Percentiles rank a stretch among this genome's conserved stretches.
Conservation (phyloP, 495 filamentous ascomycete species). For the Lineolata rhizophorae region DNA sequence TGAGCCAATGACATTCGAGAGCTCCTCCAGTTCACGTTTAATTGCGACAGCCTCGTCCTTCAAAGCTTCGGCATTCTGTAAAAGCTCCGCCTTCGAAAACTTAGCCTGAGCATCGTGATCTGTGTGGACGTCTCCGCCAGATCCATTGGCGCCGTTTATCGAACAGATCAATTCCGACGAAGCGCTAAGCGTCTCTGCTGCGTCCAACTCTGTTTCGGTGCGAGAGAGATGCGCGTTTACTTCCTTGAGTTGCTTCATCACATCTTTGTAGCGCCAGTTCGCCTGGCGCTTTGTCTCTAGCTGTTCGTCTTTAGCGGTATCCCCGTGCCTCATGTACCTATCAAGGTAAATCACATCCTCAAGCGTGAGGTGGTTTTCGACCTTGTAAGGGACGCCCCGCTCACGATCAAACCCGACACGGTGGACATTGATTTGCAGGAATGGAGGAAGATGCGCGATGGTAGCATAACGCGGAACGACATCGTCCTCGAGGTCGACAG, state of each 20-base stretch:
- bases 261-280: conserved; percentile 52
- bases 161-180: not conserved
- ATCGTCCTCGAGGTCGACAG: conserved; percentile 39
- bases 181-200: not conserved
- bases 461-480: conserved; percentile 48
- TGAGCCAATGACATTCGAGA: conserved; percentile 8
- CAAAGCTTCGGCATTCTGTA: too few relatives aligned
- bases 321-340: conserved; percentile 51
- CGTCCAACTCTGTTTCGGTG: conserved; percentile 1
- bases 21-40: not conserved
- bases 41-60: too few relatives aligned
- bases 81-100: too few relatives aligned
- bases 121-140: too few relatives aligned
- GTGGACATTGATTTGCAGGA: conserved; percentile 77
- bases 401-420: conserved; percentile 45
- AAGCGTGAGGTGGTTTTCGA: conserved; percentile 53
- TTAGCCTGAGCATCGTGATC: too few relatives aligned
- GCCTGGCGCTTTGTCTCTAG: conserved; percentile 39
- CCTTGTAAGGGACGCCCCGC: conserved; percentile 44
- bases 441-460: conserved; percentile 55
- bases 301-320: too few relatives aligned
- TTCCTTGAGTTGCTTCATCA: conserved; percentile 31
- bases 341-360: conserved; percentile 67
- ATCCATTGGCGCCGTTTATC: too few relatives aligned
- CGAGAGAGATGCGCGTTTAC: conserved; percentile 23